Conservation (phyloP, 495 filamentous ascomycete genomes). For the Penicillium soppii region DNA sequence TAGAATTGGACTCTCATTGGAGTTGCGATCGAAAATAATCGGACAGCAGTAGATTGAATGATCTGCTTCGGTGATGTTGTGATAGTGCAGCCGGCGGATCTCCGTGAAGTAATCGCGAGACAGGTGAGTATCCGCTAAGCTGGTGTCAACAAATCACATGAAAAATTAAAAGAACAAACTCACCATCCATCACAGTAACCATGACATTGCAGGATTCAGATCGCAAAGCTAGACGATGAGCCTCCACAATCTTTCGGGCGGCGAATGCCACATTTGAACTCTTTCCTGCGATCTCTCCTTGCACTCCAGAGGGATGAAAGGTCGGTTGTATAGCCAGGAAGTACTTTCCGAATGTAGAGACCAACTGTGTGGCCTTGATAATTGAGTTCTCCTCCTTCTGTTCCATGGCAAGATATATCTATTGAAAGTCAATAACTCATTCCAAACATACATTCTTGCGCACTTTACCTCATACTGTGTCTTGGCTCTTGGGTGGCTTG, state of each 20-base stretch:
- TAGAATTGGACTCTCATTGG: conserved; percentile 61
- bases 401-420: conserved; percentile 76
- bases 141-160: not conserved
- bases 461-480: conserved; percentile 62
- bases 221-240: conserved; percentile 41
- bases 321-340: conserved; percentile 62
- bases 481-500: conserved; percentile 60
- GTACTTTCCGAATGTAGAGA: conserved; percentile 54
- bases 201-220: conserved; percentile 56
- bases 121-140: conserved; percentile 65
- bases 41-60: conserved; percentile 65
- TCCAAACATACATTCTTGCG: too few species aligned
- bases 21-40: conserved; percentile 73
- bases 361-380: conserved; percentile 53
- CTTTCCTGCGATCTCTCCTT: conserved; percentile 64
- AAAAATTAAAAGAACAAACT: conserved; percentile 14
- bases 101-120: conserved; percentile 61
- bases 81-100: conserved; percentile 57
- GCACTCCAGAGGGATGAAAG: conserved; percentile 59
- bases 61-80: conserved; percentile 50
- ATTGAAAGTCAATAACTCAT: not conserved
- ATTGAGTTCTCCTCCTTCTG: conserved; percentile 53
- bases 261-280: conserved; percentile 69
- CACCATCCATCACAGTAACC: conserved; percentile 69
- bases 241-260: conserved; percentile 58